Evolutionary conservation across 1,284 basidiomycete genomes (phyloP).

Genomic region (Ustilago nuda): DNA sequence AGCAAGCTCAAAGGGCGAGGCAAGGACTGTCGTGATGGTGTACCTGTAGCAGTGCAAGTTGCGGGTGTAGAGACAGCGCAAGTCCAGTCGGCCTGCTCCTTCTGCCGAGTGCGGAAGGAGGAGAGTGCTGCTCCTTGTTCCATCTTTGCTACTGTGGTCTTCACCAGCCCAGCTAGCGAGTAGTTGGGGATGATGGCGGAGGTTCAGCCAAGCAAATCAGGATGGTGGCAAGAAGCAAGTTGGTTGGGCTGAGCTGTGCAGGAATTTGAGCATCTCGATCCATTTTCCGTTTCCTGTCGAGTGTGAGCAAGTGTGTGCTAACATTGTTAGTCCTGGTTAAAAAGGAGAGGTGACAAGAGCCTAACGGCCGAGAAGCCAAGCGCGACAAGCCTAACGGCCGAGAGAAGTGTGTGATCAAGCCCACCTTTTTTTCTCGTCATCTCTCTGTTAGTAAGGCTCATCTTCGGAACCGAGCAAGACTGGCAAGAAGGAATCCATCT

Average conservation of each 20-base stretch:
- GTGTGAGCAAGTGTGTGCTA: too few relatives aligned
- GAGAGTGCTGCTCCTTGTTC: conserved; percentile 23
- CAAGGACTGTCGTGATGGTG: conserved; percentile 25
- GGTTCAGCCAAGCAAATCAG: too few relatives aligned
- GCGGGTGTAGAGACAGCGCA: conserved; percentile 4
- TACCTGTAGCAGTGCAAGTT: conserved; percentile 2
- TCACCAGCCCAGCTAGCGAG: conserved; percentile 35
- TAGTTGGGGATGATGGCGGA: background rate
- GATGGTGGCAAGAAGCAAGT: background rate
- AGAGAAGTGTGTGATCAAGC: background rate
- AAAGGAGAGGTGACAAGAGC: background rate
- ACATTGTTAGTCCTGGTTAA: background rate
- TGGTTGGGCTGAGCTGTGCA: background rate
- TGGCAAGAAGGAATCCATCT: background rate
- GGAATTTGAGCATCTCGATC: too few relatives aligned
- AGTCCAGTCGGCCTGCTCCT: conserved; percentile 22
- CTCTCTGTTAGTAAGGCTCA: background rate
- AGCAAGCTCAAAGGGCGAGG: conserved; percentile 32
- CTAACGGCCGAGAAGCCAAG: background rate
- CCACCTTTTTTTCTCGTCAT: background rate
- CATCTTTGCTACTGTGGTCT: conserved; percentile 3
- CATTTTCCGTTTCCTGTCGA: too few relatives aligned
- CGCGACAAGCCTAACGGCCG: background rate
- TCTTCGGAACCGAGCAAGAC: background rate
- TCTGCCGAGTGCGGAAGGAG: conserved; percentile 29